Base-by-base conservation (phyloP, 495 filamentous ascomycete species). In the Penicillium flavigenum region DNA sequence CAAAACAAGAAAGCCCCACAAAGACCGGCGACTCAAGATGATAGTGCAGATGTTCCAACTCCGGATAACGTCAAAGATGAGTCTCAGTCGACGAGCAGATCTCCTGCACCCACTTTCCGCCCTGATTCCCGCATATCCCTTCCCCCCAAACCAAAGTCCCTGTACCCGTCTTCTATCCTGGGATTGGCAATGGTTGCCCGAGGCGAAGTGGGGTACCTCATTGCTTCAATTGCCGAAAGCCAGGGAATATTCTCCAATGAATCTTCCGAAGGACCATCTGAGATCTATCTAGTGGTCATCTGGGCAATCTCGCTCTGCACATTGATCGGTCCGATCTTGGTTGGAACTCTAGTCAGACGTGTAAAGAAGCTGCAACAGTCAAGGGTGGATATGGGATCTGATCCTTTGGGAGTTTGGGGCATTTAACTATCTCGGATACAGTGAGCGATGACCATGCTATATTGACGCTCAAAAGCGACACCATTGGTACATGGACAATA, bases 261-360 rank as follows among this genome's bases (percentile, higher is more conserved):
- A 5, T 41, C 63, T 0, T 61, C 64, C 1, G 42, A 51, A 1
- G 64, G 46, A 2, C 58, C 54, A 2, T 73, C 75, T 0, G 76
- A 83, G 16, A 70, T 81, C 5, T 92, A 88, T 62, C 70, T 92
- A 3, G 73, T 90, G 8, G 80, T 87, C 0, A 79, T 85, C 0
- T 93, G 88, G 89, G 90, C 88, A 2, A 87, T 91, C 10, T 77
- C 89, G 0, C 59, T 92, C 2, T 91, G 88, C 57, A 92, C 89
- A 0, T 72, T 91, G 24, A 55, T 88, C n/a, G 88, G 89, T 0
- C 89, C 89, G 0, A 65, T 91, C 2, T 75, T 74, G 5, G 86
- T 91, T 2, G 90, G 89, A 0, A 49, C 85, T 9, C 67, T 89
- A 0, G 80, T 89, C 1, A 70, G 64, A 41, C 62, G 80, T 34